Evolutionary conservation across 305 asterid species (phyloP).

Genomic region (Euphrasia arctica): DNA sequence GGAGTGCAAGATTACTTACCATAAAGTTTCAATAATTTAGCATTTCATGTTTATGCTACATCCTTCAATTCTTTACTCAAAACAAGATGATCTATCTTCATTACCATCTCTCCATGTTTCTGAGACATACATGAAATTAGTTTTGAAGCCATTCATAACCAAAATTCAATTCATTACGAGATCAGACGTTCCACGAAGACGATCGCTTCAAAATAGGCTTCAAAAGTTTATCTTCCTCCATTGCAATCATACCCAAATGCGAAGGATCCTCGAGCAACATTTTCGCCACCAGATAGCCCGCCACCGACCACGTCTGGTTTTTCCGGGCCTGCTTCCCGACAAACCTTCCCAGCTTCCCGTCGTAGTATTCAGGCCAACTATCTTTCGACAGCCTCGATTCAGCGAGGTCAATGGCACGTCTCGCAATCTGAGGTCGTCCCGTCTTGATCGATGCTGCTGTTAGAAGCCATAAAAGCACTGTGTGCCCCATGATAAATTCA

Average conservation of each 20-base stretch:
- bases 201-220: conserved; percentile 2
- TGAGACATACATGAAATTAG: not conserved
- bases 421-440: conserved; percentile 58
- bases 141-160: not conserved
- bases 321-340: conserved; percentile 69
- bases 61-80: no score
- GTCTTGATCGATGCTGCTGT: conserved; percentile 72
- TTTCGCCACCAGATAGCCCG: conserved; percentile 65
- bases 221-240: not conserved
- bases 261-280: conserved; percentile 66
- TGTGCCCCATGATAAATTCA: conserved; percentile 13
- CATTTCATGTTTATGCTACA: no score
- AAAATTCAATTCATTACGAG: not conserved
- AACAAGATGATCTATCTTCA: not conserved
- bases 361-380: conserved; percentile 75
- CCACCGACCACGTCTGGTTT: conserved; percentile 60
- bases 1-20: no score
- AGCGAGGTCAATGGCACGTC: conserved; percentile 55
- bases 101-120: not conserved
- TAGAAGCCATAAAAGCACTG: conserved; percentile 61
- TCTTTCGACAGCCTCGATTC: conserved; percentile 53
- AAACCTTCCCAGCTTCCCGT: conserved; percentile 52
- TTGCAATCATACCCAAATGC: not conserved
- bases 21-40: no score
- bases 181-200: not conserved